These are phyloP conservation scores for Coccomyxa sp. DNA, from an alignment of 139 green algal species.

Conservation along the genomic window DNA sequence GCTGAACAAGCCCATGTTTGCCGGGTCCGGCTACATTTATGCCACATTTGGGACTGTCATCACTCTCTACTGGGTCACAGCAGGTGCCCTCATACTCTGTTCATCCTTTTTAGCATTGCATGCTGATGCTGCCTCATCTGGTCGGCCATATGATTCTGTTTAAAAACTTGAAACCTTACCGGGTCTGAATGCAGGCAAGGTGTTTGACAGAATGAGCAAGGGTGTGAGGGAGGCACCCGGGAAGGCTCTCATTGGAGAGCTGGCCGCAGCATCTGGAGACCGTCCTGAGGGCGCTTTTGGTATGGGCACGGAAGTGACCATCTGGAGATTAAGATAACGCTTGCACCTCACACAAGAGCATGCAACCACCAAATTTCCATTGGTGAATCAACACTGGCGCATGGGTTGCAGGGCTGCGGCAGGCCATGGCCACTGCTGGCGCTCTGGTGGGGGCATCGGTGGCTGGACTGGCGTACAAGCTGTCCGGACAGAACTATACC, in stretches of 20 bases:
- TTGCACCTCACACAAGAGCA: too few relatives aligned
- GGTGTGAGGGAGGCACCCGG: constrained; percentile 76
- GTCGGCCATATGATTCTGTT: too few relatives aligned
- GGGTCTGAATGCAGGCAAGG: constrained; percentile 5
- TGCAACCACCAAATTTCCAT: too few relatives aligned
- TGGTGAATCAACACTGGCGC: too few relatives aligned
- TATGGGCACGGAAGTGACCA: constrained; percentile 9
- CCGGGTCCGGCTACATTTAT: constrained; percentile 49
- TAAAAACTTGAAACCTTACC: too few relatives aligned
- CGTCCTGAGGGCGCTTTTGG: constrained; percentile 66
- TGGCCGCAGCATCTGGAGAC: constrained; percentile 64
- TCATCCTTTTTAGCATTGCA: too few relatives aligned
- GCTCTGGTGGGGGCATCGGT: constrained; percentile 63
- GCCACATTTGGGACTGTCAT: constrained; percentile 46
- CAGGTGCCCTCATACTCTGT: constrained; percentile 17
- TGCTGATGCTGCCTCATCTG: too few relatives aligned
- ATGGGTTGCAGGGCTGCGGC: constrained; percentile 51
- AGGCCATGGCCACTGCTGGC: constrained; percentile 66
- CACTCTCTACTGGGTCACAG: constrained; percentile 71
- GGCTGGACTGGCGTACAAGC: constrained; percentile 41
- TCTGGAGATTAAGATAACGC: too few relatives aligned
- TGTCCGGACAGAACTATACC: constrained; percentile 61
- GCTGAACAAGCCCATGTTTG: constrained; percentile 85
- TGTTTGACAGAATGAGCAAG: constrained; percentile 65
- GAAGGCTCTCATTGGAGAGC: constrained; percentile 79